Conservation (phyloP, 768 basidiomycete species). For the Suillus spraguei region DNA sequence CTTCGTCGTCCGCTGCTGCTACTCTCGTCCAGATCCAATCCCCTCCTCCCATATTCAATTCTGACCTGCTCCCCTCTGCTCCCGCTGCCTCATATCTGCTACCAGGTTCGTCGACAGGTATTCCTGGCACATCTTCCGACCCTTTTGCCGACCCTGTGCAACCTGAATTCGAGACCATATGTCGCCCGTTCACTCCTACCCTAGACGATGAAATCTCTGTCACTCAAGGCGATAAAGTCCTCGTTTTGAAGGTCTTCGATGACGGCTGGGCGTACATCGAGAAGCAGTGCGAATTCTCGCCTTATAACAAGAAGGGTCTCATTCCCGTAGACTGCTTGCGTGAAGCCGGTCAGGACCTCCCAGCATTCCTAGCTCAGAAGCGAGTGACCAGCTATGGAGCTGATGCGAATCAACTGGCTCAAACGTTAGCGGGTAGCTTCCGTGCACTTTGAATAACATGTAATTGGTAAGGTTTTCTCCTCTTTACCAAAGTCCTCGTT, state of each 20-base stretch:
- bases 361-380: conserved; percentile 52
- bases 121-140: conserved; percentile 17
- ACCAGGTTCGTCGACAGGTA: not conserved
- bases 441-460: not conserved
- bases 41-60: conserved; percentile 20
- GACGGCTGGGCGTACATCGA: conserved; percentile 75
- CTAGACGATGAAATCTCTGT: conserved; percentile 64
- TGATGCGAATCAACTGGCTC: conserved; percentile 1
- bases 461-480: not conserved
- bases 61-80: conserved; percentile 20
- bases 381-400: conserved; percentile 43
- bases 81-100: conserved; percentile 18
- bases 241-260: conserved; percentile 56
- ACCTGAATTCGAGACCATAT: conserved; percentile 48
- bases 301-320: conserved; percentile 42
- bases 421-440: not conserved
- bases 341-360: conserved; percentile 45
- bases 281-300: conserved; percentile 30
- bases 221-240: conserved; percentile 50
- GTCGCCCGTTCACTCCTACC: conserved; percentile 57
- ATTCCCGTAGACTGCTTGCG: conserved; percentile 76
- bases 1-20: conserved; percentile 17
- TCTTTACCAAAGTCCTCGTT: not conserved
- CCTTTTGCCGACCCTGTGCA: conserved; percentile 39
- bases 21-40: conserved; percentile 22